Percentiles rank a stretch among this genome's conserved stretches.
Evolutionary conservation across 2,329 filamentous ascomycete species (phyloP).

Genomic region (Pyricularia grisea): DNA sequence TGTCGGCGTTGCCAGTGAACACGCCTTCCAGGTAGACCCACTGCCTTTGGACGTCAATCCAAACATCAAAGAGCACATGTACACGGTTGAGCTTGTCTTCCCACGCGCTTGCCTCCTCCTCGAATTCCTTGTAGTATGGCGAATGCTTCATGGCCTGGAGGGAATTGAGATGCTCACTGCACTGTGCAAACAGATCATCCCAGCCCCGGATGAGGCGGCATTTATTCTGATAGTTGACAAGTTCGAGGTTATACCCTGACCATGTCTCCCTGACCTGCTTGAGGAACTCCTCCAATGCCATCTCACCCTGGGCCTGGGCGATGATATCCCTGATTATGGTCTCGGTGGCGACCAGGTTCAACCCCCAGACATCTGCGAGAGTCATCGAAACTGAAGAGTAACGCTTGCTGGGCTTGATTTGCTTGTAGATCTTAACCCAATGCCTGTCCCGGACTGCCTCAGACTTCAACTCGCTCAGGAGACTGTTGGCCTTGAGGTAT

Average conservation of each 20-base stretch:
- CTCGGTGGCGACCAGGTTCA: conserved; percentile 83
- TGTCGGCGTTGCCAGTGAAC: conserved; percentile 96
- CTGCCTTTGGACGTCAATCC: conserved; percentile 99
- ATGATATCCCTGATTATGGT: conserved; percentile 87
- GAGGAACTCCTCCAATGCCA: conserved; percentile 95
- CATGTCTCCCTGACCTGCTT: conserved; percentile 94
- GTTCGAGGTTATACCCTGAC: conserved; percentile 88
- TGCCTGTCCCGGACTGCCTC: conserved; percentile 94
- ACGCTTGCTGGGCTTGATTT: conserved; percentile 81
- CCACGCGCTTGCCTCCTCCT: conserved; percentile 93
- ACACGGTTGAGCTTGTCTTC: conserved; percentile 97
- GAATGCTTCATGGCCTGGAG: conserved; percentile 98
- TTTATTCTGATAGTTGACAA: conserved; percentile 97
- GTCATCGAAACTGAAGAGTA: conserved; percentile 94
- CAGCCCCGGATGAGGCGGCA: conserved; percentile 94
- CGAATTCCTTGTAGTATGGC: conserved; percentile 98
- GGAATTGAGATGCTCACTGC: conserved; percentile 95
- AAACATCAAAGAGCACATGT: conserved; percentile 96
- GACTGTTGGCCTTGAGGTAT: conserved; percentile 80
- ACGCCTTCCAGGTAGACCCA: conserved; percentile 99
- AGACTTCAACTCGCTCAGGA: conserved; percentile 86
- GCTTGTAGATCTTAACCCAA: conserved; percentile 97
- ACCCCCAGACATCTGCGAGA: conserved; percentile 96
- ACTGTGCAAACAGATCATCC: conserved; percentile 97
- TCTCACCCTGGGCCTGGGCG: conserved; percentile 90